Evolutionary conservation across 1,284 basidiomycete genomes (phyloP).

Genomic region (Cronartium quercuum): DNA sequence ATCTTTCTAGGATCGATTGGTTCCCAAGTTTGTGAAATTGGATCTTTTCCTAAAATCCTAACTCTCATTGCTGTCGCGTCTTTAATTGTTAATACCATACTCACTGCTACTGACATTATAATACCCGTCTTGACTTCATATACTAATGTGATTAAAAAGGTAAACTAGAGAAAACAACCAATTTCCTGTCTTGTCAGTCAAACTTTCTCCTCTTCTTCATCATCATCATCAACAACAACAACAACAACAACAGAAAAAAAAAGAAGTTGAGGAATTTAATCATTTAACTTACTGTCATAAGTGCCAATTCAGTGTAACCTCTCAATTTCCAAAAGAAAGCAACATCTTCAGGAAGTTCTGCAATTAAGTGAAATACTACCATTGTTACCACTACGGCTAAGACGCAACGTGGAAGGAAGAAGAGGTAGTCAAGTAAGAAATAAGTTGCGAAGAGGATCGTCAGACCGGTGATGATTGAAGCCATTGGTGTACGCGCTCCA

Average conservation of each 20-base stretch:
- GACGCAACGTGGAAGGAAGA: slow-evolving; percentile 72
- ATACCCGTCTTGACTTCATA: slow-evolving; percentile 37
- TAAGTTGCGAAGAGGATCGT: slow-evolving; percentile 75
- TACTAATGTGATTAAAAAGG: slow-evolving; percentile 32
- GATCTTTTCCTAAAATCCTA: slow-evolving; percentile 59
- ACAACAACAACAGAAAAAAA: no score
- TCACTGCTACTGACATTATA: slow-evolving; percentile 28
- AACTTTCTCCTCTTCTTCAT: no score
- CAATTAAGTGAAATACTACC: slow-evolving; percentile 73
- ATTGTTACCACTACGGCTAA: slow-evolving; percentile 73
- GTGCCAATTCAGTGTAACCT: slow-evolving; percentile 26
- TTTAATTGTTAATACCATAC: slow-evolving; percentile 28
- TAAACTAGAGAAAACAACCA: not conserved
- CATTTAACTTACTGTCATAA: slow-evolving; percentile 57
- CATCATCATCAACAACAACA: no score
- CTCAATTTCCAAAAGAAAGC: slow-evolving; percentile 54
- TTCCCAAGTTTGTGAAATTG: slow-evolving; percentile 72
- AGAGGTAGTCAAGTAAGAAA: slow-evolving; percentile 72
- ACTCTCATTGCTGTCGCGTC: slow-evolving; percentile 38
- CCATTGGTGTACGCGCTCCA: slow-evolving; percentile 80
- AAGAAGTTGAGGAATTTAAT: not conserved
- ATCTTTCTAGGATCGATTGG: slow-evolving; percentile 54
- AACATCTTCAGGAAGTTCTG: slow-evolving; percentile 78
- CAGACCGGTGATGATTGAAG: slow-evolving; percentile 68
- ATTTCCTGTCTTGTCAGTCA: no score